Conservation (phyloP, 1,284 basidiomycete genomes). For the Ustilago trichophora region DNA sequence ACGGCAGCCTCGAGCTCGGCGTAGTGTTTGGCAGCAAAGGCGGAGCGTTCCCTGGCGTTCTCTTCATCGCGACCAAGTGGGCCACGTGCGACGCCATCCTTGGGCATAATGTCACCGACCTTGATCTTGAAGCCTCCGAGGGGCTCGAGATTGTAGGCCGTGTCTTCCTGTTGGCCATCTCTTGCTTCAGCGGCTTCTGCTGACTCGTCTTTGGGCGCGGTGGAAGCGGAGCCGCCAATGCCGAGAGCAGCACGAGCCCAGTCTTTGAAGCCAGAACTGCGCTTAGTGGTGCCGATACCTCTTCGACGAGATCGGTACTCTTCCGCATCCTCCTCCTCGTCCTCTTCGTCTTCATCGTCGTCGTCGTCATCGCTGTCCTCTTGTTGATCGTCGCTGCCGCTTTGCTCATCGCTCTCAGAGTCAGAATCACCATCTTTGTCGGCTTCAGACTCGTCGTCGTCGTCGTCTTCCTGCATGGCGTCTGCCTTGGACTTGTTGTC, state of each 20-base stretch:
- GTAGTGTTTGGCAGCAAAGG: conserved; percentile 54
- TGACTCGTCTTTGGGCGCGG: conserved; percentile 6
- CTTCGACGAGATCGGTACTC: conserved; percentile 39
- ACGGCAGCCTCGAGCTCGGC: conserved; percentile 37
- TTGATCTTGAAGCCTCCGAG: conserved; percentile 56
- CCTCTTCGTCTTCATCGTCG: conserved; percentile 24
- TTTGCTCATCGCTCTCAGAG: conserved; percentile 19
- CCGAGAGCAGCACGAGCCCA: conserved; percentile 62
- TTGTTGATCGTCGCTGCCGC: conserved; percentile 10
- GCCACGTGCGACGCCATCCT: conserved; percentile 62
- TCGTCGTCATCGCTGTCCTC: conserved; percentile 22
- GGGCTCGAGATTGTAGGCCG: conserved; percentile 53
- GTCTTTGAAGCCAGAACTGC: conserved; percentile 61
- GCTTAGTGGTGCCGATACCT: conserved; percentile 46
- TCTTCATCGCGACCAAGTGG: conserved; percentile 57
- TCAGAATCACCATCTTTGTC: conserved; percentile 27
- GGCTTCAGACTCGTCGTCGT: conserved; percentile 19
- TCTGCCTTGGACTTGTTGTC: conserved; percentile 3
- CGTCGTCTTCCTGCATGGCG: conserved; percentile 1
- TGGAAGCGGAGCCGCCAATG: conserved; percentile 30
- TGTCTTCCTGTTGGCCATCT: conserved; percentile 29
- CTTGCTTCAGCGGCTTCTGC: conserved; percentile 12
- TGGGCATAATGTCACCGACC: conserved; percentile 58
- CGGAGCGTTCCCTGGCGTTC: conserved; percentile 27
- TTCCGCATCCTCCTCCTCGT: conserved; percentile 19